Base-by-base conservation (phyloP, 768 basidiomycete species). In the Mycena pura region DNA sequence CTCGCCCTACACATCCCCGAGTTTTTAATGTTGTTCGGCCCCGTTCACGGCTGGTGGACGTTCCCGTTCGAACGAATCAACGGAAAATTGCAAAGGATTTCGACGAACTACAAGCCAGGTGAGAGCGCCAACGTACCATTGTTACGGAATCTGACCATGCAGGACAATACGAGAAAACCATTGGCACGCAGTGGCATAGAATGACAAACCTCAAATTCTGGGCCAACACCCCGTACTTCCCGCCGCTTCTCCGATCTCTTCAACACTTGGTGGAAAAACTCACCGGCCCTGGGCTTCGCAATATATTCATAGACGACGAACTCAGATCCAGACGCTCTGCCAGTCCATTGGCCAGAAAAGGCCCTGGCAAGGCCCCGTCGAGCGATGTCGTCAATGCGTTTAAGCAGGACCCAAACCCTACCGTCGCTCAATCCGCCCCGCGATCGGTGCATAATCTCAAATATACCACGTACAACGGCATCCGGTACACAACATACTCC, bases 41-140 rank as follows among this genome's bases (percentile, higher is more conserved):
- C 77, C 5, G 61, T 70, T 28, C 69, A 73, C 57, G 66, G 67
- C 0, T 77, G 75, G 76, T 74, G 78, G 70, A 69, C 72, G 43
- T 78, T 76, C 50, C 70, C 72, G 3, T 74, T 75, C 39, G 69
- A 77, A 52, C 15, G 69, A 3, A 49, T 70, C 6, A 76, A 71
- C 17, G 69, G 75, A 0, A 41, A 46, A 6, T 29, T 75, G 24
- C 70, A 75, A 39, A 48, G 63, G 1, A 40, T 68, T 14, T 60
- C 58, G 17, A 73, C 69, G 8, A 70, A 73, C 47, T 5, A 51
- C 17, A 70, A 70, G 55, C 47, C 64, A 17, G 62, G 72, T 72
- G 45, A 64, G 66, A 43, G 6, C 39, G 39, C 39, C 39, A 8
- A 6, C 13, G 39, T 10, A 6, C 10, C 39, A 9, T n/a, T n/a